These are phyloP conservation scores for Sporothrix pallida DNA, from an alignment of 2,329 filamentous ascomycete genomes.

Conservation along the genomic window DNA sequence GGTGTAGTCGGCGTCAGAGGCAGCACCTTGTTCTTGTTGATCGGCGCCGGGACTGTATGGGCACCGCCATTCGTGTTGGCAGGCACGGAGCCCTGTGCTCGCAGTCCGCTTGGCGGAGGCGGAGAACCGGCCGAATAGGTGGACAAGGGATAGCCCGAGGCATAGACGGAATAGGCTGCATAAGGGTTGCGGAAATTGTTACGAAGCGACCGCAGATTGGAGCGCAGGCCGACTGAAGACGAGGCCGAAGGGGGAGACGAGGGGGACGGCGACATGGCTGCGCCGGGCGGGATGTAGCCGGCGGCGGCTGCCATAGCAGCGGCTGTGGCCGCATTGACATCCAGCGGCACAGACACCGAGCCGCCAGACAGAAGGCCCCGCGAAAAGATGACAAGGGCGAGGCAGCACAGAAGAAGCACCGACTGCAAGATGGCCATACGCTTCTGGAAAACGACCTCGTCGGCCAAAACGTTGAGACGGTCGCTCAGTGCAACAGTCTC, in stretches of 20 bases:
- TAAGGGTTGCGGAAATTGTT: constrained; percentile 32
- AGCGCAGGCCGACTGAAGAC: constrained; percentile 24
- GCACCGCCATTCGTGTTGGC: not conserved
- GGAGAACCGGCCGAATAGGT: constrained; percentile 24
- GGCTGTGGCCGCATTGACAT: not conserved
- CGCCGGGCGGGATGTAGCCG: constrained; percentile 39
- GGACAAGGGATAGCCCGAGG: constrained; percentile 27
- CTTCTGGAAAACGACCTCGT: constrained; percentile 86
- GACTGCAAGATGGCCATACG: constrained; percentile 93
- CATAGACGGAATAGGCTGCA: constrained; percentile 17
- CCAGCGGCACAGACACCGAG: not conserved
- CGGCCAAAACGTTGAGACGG: constrained; percentile 85
- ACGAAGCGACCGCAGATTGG: constrained; percentile 33
- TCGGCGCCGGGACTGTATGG: constrained; percentile 1
- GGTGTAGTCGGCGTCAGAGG: constrained; percentile 43
- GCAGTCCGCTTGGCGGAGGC: constrained; percentile 25
- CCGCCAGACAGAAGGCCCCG: constrained; percentile 50
- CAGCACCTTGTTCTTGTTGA: constrained; percentile 44
- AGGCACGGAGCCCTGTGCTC: not conserved
- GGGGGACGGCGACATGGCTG: constrained; percentile 41
- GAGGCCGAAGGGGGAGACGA: constrained; percentile 39
- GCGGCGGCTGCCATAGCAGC: constrained; percentile 36
- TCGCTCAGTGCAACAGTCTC: constrained; percentile 83
- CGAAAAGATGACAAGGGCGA: constrained; percentile 85
- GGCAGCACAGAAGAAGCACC: constrained; percentile 81